These are phyloP conservation scores for Hemisphaericaspora xylanilytica DNA, from an alignment of 1,139 yeast genomes.

Conservation along the genomic window DNA sequence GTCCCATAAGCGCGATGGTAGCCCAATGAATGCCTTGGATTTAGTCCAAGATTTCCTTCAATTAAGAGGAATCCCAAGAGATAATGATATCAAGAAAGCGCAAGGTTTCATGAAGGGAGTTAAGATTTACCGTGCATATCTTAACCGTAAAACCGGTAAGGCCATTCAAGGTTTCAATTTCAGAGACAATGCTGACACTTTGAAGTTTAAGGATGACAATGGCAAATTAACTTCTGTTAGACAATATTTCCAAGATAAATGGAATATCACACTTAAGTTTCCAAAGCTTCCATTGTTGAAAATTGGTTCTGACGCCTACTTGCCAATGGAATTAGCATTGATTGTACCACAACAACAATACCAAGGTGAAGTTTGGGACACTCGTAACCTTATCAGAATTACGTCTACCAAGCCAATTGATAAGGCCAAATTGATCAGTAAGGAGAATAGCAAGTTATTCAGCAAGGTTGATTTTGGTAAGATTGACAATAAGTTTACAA, in stretches of 20 bases:
- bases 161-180: conserved; percentile 13
- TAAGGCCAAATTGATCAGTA: conserved; percentile 11
- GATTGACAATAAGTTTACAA: conserved; percentile 11
- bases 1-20: conserved; percentile 11
- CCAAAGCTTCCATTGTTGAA: conserved; percentile 13
- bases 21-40: conserved; percentile 14
- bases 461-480: conserved; percentile 11
- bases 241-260: conserved; percentile 10
- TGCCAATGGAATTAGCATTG: conserved; percentile 14
- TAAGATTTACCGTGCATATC: conserved; percentile 12
- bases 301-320: conserved; percentile 12
- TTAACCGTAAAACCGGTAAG: conserved; percentile 9
- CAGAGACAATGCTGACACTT: conserved; percentile 9
- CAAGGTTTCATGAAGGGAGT: conserved; percentile 13
- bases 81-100: conserved; percentile 8
- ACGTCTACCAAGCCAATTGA: conserved; percentile 13
- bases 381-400: conserved; percentile 10
- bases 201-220: conserved; percentile 11
- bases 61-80: conserved; percentile 5
- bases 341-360: conserved; percentile 14
- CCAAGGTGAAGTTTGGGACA: conserved; percentile 14
- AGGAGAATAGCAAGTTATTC: conserved; percentile 8
- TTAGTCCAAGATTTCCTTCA: conserved; percentile 11
- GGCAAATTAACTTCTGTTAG: conserved; percentile 10
- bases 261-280: conserved; percentile 11